Evolutionary conservation across 352 stramenopile species (phyloP), one percentile per base, ranked within the genome.

Genomic region (Pilasporangium apinafurcum): DNA sequence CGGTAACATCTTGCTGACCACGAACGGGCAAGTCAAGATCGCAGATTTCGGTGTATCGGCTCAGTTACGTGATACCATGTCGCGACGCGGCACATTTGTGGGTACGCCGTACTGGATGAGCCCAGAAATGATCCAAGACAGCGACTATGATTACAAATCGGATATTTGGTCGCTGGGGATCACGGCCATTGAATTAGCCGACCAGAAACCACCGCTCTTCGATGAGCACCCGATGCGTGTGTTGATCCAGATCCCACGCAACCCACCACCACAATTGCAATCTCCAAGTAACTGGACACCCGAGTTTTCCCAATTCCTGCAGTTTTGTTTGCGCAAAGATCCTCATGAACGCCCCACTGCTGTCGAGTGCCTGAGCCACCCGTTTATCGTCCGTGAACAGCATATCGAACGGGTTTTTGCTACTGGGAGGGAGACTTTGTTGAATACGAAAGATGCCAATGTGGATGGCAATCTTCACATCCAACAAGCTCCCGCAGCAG

Each of bases 91-190:
- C 3, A 82, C 80, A 3, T 94, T 97, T 10, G 89, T 97, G 5
- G 89, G 91, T 6, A 97, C 91, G 26, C 87, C 87, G 12, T 97
- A 96, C 53, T 97, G 91, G 91, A 97, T 97, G 89, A 92, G 86
- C 8, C 87, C 89, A 5, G 91, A 97, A 62, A 83, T 97, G 48
- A 97, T 97, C 58, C 81, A 90, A 51, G 88, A 92, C 37, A 75
- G 75, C 40, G 85, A 93, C 53, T 96, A 97, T 68, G 86, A 96
- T 51, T 79, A 77, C 51, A 95, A 95, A 57, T 84, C 87, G n/a
- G 82, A 95, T 56, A 87, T 94, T 53, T 95, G 84, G 84, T 86
- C 68, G 25, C 60, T 95, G n/a, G 84, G 82, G 8, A 92, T 97
- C 53, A 96, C 87, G 5, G 75, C 80, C 8, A 88, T 97, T 37